Percentiles rank a stretch among this genome's conserved stretches.
phyloP scores from a whole-genome alignment of 768 basidiomycete species.

The Pulveroboletus sp. region DNA sequence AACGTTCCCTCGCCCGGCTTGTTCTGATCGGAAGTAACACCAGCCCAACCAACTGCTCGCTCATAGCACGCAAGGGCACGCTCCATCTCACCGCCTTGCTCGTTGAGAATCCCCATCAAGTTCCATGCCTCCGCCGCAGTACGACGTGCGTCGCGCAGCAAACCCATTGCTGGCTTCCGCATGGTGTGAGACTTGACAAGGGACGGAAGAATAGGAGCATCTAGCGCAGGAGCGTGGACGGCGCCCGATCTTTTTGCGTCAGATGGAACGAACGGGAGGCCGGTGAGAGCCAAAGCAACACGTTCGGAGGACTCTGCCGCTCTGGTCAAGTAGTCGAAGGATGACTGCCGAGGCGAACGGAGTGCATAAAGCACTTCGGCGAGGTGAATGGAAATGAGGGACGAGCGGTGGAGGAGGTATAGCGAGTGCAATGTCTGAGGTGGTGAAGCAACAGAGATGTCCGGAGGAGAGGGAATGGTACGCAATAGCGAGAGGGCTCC shows the following conservation, averaged over 20 bases:
- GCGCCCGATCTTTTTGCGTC: slow-evolving; percentile 34
- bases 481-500: slow-evolving; percentile 51
- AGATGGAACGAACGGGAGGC: slow-evolving; percentile 35
- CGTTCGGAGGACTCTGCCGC: slow-evolving; percentile 69
- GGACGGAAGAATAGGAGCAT: slow-evolving; percentile 38
- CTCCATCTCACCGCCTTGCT: slow-evolving; percentile 35
- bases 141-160: slow-evolving; percentile 66
- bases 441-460: slow-evolving; percentile 42
- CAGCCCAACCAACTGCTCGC: slow-evolving; percentile 67
- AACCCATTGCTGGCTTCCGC: slow-evolving; percentile 48
- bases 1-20: slow-evolving; percentile 49
- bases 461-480: slow-evolving; percentile 46
- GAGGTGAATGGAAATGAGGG: slow-evolving; percentile 68
- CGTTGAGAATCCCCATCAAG: slow-evolving; percentile 63
- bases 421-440: slow-evolving; percentile 61
- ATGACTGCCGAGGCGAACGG: slow-evolving; percentile 37
- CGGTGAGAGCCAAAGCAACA: slow-evolving; percentile 52
- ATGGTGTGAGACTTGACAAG: slow-evolving; percentile 50
- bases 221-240: slow-evolving; percentile 37
- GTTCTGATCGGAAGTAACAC: slow-evolving; percentile 37
- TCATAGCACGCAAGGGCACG: slow-evolving; percentile 60
- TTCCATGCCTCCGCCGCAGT: slow-evolving; percentile 76
- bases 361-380: slow-evolving; percentile 66
- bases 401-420: slow-evolving; percentile 67
- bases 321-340: slow-evolving; percentile 52